Percentiles rank a stretch among this genome's conserved stretches.
These are phyloP conservation scores for Rosa hybrid DNA, from an alignment of 331 rosid genomes.

Conservation along the genomic window DNA sequence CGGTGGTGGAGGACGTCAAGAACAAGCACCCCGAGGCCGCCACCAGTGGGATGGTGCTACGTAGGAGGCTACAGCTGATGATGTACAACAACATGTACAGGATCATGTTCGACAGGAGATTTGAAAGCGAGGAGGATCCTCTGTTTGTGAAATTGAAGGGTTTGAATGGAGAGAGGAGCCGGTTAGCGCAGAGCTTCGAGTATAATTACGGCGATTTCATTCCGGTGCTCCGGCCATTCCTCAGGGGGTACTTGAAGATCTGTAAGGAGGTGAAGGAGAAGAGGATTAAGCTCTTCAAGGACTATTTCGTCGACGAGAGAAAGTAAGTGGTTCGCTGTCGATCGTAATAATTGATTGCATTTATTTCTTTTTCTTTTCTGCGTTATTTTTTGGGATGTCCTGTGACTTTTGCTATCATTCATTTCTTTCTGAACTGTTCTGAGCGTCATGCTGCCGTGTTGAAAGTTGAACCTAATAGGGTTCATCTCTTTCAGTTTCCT, in stretches of 20 bases:
- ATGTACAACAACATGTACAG: slow-evolving; percentile 91
- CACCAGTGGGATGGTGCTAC: slow-evolving; percentile 47
- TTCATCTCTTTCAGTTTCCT: not conserved
- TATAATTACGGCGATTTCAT: slow-evolving; percentile 85
- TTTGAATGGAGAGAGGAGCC: slow-evolving; percentile 72
- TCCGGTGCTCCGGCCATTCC: slow-evolving; percentile 77
- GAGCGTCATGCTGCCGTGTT: not conserved
- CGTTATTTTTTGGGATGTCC: not conserved
- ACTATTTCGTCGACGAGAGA: slow-evolving; percentile 82
- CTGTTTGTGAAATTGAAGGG: slow-evolving; percentile 55
- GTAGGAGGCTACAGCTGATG: slow-evolving; percentile 66
- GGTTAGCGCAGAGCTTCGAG: slow-evolving; percentile 86
- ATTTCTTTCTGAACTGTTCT: not conserved
- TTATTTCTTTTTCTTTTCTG: not conserved
- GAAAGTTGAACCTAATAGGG: not conserved
- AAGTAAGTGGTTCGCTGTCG: slow-evolving; percentile 45
- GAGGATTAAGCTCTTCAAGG: slow-evolving; percentile 77
- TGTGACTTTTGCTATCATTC: not conserved
- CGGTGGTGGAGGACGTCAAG: slow-evolving; percentile 69
- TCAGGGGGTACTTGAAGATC: slow-evolving; percentile 69
- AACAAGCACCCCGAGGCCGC: slow-evolving; percentile 42
- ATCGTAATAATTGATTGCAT: not conserved
- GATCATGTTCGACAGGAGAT: slow-evolving; percentile 77
- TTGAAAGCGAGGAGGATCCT: slow-evolving; percentile 76
- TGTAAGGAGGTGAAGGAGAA: slow-evolving; percentile 79